Base-by-base conservation (phyloP, 202 grass and related monocot species). In the Cymbopogon flexuosus region DNA sequence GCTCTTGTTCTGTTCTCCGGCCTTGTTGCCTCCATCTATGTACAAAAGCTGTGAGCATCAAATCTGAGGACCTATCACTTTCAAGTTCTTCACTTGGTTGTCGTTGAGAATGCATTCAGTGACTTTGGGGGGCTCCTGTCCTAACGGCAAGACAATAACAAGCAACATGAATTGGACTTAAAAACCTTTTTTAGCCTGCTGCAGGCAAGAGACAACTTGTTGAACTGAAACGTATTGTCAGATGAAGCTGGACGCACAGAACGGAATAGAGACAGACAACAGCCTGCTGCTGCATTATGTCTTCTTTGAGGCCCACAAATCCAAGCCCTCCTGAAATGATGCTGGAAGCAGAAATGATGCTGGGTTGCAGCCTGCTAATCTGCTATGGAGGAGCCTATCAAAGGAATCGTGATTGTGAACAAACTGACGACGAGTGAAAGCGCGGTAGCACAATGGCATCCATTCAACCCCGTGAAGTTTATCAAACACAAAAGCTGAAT, bases 21-120 rank as follows among this genome's bases (percentile, higher is more conserved):
- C 36, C 72, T 67, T 81, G 66, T 35, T 81, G 72, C 43, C 46
- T 81, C 65, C 16, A 34, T 84, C 64, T 73, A 15, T 73, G 10
- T 76, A 65, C 46, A 60, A 77, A 66, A 77, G 63, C 36, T 81
- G 73, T 78, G 83, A 85, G 33, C 21, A 27, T 43, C 49, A 22
- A 68, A 39, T 60, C 42, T 72, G 47, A 60, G 36, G 72, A 81
- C 72, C 59, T 57, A 23, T 70, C 86, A 46, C 60, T 83, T 67
- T 83, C 40, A 9, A 51, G 31, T 15, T 24, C 6, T n/a, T 49
- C 58, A 43, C 45, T 5, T 30, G 15, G 10, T 63, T 43, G 15
- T 61, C 3, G 3, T 69, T 5, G 7, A 5, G n/a, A 52, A 52
- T n/a, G 21, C 45, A 9, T 27, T 5, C n/a, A 19, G 10, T 40